Evolutionary conservation across 441 rosid genomes (phyloP).

Genomic region (Arabidopsis lyrata): DNA sequence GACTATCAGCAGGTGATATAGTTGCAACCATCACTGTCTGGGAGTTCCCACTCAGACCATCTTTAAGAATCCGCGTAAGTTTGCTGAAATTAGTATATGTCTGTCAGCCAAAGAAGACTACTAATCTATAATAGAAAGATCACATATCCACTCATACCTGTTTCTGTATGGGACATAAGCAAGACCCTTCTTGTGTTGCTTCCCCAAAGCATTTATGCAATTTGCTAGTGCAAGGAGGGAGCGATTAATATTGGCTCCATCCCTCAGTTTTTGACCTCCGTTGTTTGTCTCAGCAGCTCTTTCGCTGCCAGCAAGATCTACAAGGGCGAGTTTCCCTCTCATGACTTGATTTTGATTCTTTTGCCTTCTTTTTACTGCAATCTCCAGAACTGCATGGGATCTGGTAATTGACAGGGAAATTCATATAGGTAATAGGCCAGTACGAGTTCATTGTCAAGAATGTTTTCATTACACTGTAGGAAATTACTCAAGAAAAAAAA

Average conservation of each 20-base stretch:
- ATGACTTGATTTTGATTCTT: constrained; percentile 77
- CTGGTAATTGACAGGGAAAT: constrained; percentile 50
- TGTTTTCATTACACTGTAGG: constrained; percentile 6
- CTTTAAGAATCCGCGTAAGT: constrained; percentile 93
- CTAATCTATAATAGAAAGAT: constrained; percentile 28
- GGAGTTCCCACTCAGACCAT: constrained; percentile 97
- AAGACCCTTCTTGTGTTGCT: constrained; percentile 96
- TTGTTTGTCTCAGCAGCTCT: constrained; percentile 92
- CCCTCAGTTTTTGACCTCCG: constrained; percentile 92
- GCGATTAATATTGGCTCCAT: constrained; percentile 94
- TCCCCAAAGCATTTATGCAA: constrained; percentile 93
- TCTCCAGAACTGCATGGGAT: constrained; percentile 94
- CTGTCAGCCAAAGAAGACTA: constrained; percentile 58
- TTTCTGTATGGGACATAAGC: constrained; percentile 97
- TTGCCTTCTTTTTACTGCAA: constrained; percentile 82
- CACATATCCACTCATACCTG: constrained; percentile 55
- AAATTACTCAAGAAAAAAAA: neutral
- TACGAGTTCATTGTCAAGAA: neutral
- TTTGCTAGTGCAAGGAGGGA: constrained; percentile 97
- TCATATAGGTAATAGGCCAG: constrained; percentile 26
- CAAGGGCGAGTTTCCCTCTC: constrained; percentile 94
- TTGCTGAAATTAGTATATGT: constrained; percentile 73
- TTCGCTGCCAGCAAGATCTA: constrained; percentile 99
- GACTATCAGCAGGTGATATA: constrained; percentile 80
- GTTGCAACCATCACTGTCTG: constrained; percentile 91